These are phyloP conservation scores for Macrocybe sp. DNA, from an alignment of 1,284 basidiomycete genomes.

Conservation along the genomic window DNA sequence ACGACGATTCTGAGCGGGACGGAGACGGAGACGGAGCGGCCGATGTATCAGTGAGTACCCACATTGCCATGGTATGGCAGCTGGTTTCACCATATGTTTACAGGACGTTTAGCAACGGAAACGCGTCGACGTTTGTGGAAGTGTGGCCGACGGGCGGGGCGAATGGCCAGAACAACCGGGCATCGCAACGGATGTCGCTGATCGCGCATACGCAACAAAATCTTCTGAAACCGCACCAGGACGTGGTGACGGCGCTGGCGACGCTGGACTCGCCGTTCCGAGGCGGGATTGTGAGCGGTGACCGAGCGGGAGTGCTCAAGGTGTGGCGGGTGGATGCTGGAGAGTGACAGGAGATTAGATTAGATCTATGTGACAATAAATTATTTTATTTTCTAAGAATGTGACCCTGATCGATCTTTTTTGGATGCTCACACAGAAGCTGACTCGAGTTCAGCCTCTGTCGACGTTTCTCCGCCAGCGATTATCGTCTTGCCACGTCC, in stretches of 20 bases:
- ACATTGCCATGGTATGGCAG: conserved; percentile 2
- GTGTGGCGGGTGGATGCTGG: conserved; percentile 70
- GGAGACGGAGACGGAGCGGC: conserved; percentile 64
- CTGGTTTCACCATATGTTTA: conserved; percentile 4
- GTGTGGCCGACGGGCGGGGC: conserved; percentile 51
- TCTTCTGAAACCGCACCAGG: conserved; percentile 75
- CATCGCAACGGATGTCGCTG: conserved; percentile 69
- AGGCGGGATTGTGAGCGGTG: conserved; percentile 82
- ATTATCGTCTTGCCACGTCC: conserved; percentile 25
- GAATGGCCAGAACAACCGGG: conserved; percentile 52
- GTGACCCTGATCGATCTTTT: conserved; percentile 31
- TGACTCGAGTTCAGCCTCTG: conserved; percentile 28
- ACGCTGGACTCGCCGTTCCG: conserved; percentile 86
- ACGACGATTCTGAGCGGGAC: conserved; percentile 71
- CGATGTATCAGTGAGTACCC: conserved; percentile 57
- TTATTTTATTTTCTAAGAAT: conserved; percentile 13
- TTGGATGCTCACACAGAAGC: conserved; percentile 30
- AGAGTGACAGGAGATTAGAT: conserved; percentile 14
- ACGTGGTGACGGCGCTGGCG: conserved; percentile 75
- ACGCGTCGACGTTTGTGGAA: conserved; percentile 54
- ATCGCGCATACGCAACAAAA: conserved; percentile 79
- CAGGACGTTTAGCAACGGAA: conserved; percentile 31
- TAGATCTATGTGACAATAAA: background rate
- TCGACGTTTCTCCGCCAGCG: conserved; percentile 20
- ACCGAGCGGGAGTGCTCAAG: conserved; percentile 76